A percentile compares a stretch with the other conserved stretches of the same genome.
Evolutionary conservation across 371 early-diverging fungal species (phyloP).

Genomic region (Haplosporangium sp.): DNA sequence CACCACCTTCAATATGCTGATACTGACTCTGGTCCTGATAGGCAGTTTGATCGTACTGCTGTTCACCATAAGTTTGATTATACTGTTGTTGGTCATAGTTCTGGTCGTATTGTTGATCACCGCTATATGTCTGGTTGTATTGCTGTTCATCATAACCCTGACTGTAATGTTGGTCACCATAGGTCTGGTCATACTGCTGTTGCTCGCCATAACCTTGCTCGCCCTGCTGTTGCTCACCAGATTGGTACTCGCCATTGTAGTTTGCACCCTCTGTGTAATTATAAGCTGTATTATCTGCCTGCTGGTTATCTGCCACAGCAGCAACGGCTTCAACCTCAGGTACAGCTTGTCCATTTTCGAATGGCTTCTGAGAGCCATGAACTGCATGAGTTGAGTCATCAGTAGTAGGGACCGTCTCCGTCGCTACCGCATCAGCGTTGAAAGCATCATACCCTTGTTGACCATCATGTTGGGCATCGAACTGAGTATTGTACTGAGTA

Average conservation of each 20-base stretch:
- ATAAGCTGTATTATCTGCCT: background rate
- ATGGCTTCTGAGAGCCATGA: constrained; percentile 21
- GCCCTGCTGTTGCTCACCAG: constrained; percentile 14
- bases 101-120: constrained; percentile 24
- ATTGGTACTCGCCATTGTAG: background rate
- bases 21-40: constrained; percentile 22
- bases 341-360: background rate
- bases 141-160: constrained; percentile 20
- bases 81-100: constrained; percentile 29
- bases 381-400: constrained; percentile 20
- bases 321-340: background rate
- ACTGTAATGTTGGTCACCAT: background rate
- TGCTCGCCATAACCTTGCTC: background rate
- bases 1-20: constrained; percentile 12
- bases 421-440: constrained; percentile 18
- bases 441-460: constrained; percentile 6
- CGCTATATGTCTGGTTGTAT: constrained; percentile 20
- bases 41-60: constrained; percentile 1
- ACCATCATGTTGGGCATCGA: constrained; percentile 16
- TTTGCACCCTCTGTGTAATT: background rate
- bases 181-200: constrained; percentile 5
- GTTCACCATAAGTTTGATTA: constrained; percentile 20
- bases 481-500: constrained; percentile 24
- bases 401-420: constrained; percentile 14
- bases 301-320: constrained; percentile 12